Evolutionary conservation across 768 basidiomycete genomes (phyloP), one percentile per base, ranked within the genome.

Genomic region (Leccinum boreale): DNA sequence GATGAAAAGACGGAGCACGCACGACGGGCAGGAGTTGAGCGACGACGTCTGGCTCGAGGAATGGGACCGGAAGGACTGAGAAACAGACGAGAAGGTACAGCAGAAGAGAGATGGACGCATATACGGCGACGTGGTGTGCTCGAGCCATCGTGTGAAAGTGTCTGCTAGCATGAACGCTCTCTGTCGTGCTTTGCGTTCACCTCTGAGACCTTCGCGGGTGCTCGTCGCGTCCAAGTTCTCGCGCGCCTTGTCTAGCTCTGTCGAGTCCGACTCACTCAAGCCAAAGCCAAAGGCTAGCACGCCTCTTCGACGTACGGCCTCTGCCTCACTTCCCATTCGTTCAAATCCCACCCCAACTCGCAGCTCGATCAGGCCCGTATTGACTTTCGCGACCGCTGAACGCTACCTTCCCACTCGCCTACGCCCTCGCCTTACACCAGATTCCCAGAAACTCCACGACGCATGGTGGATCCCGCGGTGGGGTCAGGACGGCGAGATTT

Each of bases 301-400:
- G 4, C 82, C 91, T 2, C 81, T 93, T 4, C 83, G 94, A 47
- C 84, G 93, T 48, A 83, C 92, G 7, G 94, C 94, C 15, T 83
- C 90, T 15, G 93, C 84, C 5, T 97, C 94, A 3, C 79, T 91
- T 45, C 87, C 92, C 7, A 91, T 96, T 60, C 88, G 94, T 51
- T 79, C 86, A 23, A 94, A 90, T 63, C 91, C 90, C 10, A 94
- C 90, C 4, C 89, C 90, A 7, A 94, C 94, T 10, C 82, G 90
- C 46, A 84, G 90, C 46, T 80, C 85, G 31, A 94, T 95, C 52
- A 81, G 86, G 53, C 77, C 70, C 19, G 86, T 95, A 11, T 85
- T 90, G 56, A 94, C 94, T 0, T 81, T 93, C 53, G 85, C 93
- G 1, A 95, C 94, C 2, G 71, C 93, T 0, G 92, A 95, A 65